Percentiles rank a stretch among this genome's conserved stretches.
Evolutionary conservation across 768 basidiomycete species (phyloP).

Genomic region (Suillus paluster): DNA sequence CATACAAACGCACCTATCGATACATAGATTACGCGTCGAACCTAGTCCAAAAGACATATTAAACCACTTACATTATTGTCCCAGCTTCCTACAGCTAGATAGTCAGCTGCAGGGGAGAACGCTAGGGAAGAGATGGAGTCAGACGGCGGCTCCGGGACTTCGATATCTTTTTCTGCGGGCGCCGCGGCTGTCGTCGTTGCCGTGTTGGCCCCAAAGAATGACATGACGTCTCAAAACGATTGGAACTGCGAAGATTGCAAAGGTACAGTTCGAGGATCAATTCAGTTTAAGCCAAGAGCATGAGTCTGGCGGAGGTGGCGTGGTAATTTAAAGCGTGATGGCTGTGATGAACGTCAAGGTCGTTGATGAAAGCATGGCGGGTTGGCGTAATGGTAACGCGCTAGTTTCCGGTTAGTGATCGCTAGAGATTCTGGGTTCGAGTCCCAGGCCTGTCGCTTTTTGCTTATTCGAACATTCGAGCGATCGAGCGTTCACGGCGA

Average conservation of each 20-base stretch:
- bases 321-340: slow-evolving; percentile 13
- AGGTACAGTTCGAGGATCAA: slow-evolving; percentile 3
- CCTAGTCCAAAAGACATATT: neutral
- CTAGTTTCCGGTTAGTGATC: slow-evolving; percentile 56
- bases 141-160: slow-evolving; percentile 77
- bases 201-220: slow-evolving; percentile 45
- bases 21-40: slow-evolving; percentile 20
- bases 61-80: slow-evolving; percentile 75
- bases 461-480: slow-evolving; percentile 6
- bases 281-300: neutral
- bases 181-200: slow-evolving; percentile 41
- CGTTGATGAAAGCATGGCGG: slow-evolving; percentile 36
- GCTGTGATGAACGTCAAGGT: neutral
- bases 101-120: slow-evolving; percentile 86
- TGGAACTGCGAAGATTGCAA: slow-evolving; percentile 1
- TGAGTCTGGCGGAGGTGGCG: slow-evolving; percentile 14
- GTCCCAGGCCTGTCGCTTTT: slow-evolving; percentile 61
- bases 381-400: slow-evolving; percentile 70
- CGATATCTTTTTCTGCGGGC: slow-evolving; percentile 73
- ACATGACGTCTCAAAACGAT: slow-evolving; percentile 32
- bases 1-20: slow-evolving; percentile 87
- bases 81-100: slow-evolving; percentile 93
- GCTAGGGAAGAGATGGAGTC: slow-evolving; percentile 88
- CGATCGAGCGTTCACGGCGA: too few species aligned
- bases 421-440: slow-evolving; percentile 69